Base-by-base conservation (phyloP, 2,329 filamentous ascomycete genomes). In the Penicillium brasilianum region DNA sequence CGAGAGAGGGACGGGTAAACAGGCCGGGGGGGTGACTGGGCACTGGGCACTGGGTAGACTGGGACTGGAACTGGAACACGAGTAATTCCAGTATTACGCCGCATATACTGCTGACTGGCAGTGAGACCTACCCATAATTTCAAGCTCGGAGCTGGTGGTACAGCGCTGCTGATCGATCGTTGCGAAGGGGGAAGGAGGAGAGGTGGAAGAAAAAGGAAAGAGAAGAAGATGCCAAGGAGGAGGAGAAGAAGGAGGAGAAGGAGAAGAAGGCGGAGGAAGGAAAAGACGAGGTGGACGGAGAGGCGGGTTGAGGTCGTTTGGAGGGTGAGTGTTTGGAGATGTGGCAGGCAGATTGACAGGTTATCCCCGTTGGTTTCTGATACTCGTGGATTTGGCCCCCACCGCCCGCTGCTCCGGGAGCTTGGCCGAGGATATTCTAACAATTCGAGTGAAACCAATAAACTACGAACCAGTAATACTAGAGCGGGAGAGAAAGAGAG, bases 231-330 rank as follows among this genome's bases (percentile, higher is more conserved):
- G 11, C 3, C 25, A 9, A 37, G 32, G 28, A 39, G 50, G 55
- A 59, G 46, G 34, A 50, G 32, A 64, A 54, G 57, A 55, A 43
- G 41, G 32, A 34, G 50, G 46, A 56, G 39, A 54, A 22, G 20
- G 18, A 52, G 10, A 32, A 37, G 50, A 39, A 39, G 50, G 55
- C 57, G 48, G 34, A 60, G 52, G 57, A 57, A 43, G 41, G 25
- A 22, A 49, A 18, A 14, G 50, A 52, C 8, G 14, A 30, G 18
- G 34, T 8, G 3, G 34, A 37, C 32, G 28, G 50, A 28, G 25
- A n/a, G 34, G 22, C 32, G 50, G 36, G 34, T 53, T 37, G 50
- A 53, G 50, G 46, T 50, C 34, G 46, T 50, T 50, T 30, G 25
- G 46, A 9, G 32, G 32, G 32, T 49, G 46, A 9, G 2, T 11